These are phyloP conservation scores for Triticum monococcum DNA, from an alignment of 176 grass and related monocot genomes.

Conservation along the genomic window DNA sequence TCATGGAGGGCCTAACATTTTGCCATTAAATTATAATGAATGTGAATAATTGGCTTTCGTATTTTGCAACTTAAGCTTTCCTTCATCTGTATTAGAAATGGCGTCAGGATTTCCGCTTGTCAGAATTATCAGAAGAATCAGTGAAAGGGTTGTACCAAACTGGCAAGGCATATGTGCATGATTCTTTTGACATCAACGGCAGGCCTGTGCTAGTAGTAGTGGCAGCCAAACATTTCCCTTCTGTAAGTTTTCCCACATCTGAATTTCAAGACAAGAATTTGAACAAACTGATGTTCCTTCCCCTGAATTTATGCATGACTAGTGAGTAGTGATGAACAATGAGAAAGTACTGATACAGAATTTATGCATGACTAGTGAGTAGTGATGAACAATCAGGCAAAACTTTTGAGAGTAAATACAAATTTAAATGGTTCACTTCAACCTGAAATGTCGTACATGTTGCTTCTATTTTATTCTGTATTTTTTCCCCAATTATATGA, in stretches of 20 bases:
- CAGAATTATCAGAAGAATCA: slow-evolving; percentile 72
- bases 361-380: background rate
- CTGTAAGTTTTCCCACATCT: slow-evolving; percentile 37
- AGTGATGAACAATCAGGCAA: background rate
- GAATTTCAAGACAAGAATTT: background rate
- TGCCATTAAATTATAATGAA: background rate
- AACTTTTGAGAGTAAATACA: background rate
- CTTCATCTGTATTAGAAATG: slow-evolving; percentile 71
- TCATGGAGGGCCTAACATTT: background rate
- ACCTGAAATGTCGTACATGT: background rate
- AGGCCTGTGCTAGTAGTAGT: slow-evolving; percentile 83
- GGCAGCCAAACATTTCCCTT: slow-evolving; percentile 74
- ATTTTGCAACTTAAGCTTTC: slow-evolving; percentile 8
- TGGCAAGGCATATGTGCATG: slow-evolving; percentile 84
- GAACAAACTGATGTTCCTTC: background rate
- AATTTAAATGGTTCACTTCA: background rate
- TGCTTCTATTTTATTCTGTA: background rate
- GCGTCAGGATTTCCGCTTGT: slow-evolving; percentile 67
- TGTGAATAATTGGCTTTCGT: background rate
- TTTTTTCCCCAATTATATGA: background rate
- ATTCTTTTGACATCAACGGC: slow-evolving; percentile 61
- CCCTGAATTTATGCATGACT: too few species aligned
- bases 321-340: background rate
- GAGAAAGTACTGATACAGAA: too few species aligned
- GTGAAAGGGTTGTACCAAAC: slow-evolving; percentile 68